phyloP scores from a whole-genome alignment of 176 grass and related monocot genomes.

The Elaeis guineensis region DNA sequence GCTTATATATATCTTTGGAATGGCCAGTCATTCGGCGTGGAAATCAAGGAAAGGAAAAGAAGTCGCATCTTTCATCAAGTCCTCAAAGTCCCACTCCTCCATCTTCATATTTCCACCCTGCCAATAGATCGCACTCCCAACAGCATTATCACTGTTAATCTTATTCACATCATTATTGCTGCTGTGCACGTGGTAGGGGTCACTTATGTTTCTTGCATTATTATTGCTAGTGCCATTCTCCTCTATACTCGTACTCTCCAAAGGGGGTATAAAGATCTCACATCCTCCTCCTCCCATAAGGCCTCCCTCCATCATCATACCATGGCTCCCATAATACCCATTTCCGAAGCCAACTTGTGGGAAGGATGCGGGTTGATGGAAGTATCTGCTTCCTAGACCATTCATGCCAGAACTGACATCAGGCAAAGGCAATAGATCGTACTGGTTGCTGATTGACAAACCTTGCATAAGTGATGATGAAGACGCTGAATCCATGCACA shows the following conservation, averaged over 20 bases:
- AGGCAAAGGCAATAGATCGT: slow-evolving; percentile 64
- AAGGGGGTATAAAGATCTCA: slow-evolving; percentile 43
- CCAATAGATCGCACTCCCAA: slow-evolving; percentile 27
- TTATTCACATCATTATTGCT: slow-evolving; percentile 28
- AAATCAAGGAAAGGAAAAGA: slow-evolving; percentile 98
- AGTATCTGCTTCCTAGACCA: slow-evolving; percentile 19
- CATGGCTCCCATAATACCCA: slow-evolving; percentile 29
- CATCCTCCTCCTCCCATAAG: slow-evolving; percentile 23
- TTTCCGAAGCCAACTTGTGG: slow-evolving; percentile 13
- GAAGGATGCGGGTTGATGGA: slow-evolving; percentile 25
- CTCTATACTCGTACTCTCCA: slow-evolving; percentile 38
- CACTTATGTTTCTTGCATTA: background rate
- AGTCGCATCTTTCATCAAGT: slow-evolving; percentile 95
- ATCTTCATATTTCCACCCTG: slow-evolving; percentile 44
- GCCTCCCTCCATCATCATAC: slow-evolving; percentile 28
- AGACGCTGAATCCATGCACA: slow-evolving; percentile 53
- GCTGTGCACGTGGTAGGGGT: slow-evolving; percentile 2
- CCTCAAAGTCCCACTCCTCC: slow-evolving; percentile 92
- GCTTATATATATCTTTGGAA: slow-evolving; percentile 23
- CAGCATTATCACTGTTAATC: slow-evolving; percentile 16
- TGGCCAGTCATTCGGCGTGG: slow-evolving; percentile 79
- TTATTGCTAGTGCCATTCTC: slow-evolving; percentile 19
- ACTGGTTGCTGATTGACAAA: slow-evolving; percentile 14
- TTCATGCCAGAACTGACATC: slow-evolving; percentile 19
- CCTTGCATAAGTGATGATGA: slow-evolving; percentile 46